Evolutionary conservation across 164 flowering plant species (phyloP).

Genomic region (Macadamia tetraphylla): DNA sequence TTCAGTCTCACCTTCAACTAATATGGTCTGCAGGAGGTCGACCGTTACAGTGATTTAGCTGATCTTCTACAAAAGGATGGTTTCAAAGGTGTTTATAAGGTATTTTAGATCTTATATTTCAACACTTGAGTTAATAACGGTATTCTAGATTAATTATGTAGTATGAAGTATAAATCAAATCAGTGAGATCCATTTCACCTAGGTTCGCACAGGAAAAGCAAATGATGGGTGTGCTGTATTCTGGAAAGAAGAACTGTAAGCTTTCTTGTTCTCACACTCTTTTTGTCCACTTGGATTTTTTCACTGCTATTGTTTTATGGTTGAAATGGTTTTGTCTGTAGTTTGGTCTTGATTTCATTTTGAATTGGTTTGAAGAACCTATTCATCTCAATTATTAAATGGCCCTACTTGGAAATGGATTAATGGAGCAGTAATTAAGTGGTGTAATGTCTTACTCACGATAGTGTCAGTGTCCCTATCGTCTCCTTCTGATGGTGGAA

Average conservation of each 20-base stretch:
- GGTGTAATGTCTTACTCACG: no score
- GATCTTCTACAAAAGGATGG: conserved; percentile 52
- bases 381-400: no score
- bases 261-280: background rate
- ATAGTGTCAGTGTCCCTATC: no score
- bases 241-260: conserved; percentile 74
- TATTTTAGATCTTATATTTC: conserved; percentile 15
- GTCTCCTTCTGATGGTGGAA: no score
- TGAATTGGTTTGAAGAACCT: no score
- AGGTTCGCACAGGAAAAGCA: conserved; percentile 92
- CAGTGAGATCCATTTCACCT: conserved; percentile 1
- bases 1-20: background rate
- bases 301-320: background rate
- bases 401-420: no score
- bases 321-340: no score
- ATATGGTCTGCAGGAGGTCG: conserved; percentile 63
- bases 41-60: conserved; percentile 59
- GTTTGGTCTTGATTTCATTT: no score
- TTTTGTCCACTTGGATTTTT: background rate
- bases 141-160: background rate
- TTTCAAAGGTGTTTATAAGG: conserved; percentile 73
- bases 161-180: background rate
- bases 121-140: background rate
- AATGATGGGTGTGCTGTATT: conserved; percentile 90
- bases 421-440: no score